Evolutionary conservation across 2,329 filamentous ascomycete genomes (phyloP), one percentile per base, ranked within the genome.

Genomic region (Arthrobotrys iridis): DNA sequence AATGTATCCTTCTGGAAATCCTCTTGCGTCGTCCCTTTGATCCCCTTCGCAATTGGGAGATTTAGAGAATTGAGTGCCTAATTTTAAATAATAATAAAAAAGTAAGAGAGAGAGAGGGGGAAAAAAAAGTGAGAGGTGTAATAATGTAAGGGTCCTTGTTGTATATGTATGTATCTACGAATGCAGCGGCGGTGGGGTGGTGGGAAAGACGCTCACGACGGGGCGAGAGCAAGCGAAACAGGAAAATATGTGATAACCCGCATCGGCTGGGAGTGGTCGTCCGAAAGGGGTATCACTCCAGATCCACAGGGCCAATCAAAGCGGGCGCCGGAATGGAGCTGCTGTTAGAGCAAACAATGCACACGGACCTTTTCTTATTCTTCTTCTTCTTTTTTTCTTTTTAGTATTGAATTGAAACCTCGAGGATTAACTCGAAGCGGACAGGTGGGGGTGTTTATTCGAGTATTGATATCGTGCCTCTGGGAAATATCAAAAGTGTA

Each of bases 321-420:
- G 22, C 10, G 43, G 8, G 13, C n/a, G 8, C 8, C 22, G 50
- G 46, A 52, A 55, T 55, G 50, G 50, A 10, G 50, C 11, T 6
- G 24, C 28, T 37, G 15, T 55, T 55, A 55, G 50, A 55, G 50
- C 50, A 55, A 55, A 55, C 50, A 55, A 35, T 37, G 50, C 11
- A 15, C 50, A 37, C 50, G 50, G 48, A 30, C 20, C 28, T 33
- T 33, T 33, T 4, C 28, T 33, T 33, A 33, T 4, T 5, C 4
- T 10, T 33, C 28, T 33, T 33, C 4, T 33, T 33, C 28, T 5
- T 33, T 4, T 10, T 33, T n/a, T n/a, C n/a, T n/a, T n/a, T n/a
- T n/a, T n/a, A n/a, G n/a, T n/a, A n/a, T n/a, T n/a, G n/a, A n/a
- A n/a, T n/a, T n/a, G n/a, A n/a, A n/a, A n/a, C n/a, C 28, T 33